These are phyloP conservation scores for Monilinia vaccinii-corymbosi DNA, from an alignment of 2,329 filamentous ascomycete genomes.

Conservation along the genomic window DNA sequence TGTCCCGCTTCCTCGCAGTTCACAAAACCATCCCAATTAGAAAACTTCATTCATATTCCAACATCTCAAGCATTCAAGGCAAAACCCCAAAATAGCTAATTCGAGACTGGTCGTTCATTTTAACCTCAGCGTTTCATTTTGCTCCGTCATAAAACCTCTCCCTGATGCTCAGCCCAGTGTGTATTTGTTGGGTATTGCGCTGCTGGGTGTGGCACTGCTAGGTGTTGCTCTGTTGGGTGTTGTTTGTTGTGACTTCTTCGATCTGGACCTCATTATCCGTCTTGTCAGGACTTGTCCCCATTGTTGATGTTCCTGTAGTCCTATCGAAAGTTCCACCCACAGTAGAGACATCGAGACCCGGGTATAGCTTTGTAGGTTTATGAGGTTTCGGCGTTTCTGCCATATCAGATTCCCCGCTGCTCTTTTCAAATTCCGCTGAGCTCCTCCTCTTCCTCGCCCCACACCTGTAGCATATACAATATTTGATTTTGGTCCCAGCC, in stretches of 20 bases:
- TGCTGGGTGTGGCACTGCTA: background rate
- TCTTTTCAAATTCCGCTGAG: background rate
- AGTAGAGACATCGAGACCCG: background rate
- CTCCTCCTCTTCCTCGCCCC: background rate
- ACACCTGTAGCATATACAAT: background rate
- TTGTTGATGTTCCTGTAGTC: background rate
- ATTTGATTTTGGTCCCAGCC: background rate
- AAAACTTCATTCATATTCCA: too few species aligned
- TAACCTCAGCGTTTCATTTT: too few species aligned
- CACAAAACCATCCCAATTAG: too few species aligned
- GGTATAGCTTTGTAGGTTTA: background rate
- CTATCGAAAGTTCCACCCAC: background rate
- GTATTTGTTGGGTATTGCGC: background rate
- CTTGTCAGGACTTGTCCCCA: background rate
- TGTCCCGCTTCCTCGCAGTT: too few species aligned
- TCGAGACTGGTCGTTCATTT: too few species aligned
- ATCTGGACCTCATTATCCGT: background rate
- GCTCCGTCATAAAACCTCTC: background rate
- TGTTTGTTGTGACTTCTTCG: background rate
- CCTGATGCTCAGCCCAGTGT: background rate
- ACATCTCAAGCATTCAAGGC: too few species aligned
- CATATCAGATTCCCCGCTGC: background rate
- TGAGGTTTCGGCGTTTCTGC: background rate
- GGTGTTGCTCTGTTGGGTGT: background rate
- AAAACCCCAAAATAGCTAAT: too few species aligned